Conservation (phyloP, 2,329 filamentous ascomycete genomes). For the Zymoseptoria pseudotritici region DNA sequence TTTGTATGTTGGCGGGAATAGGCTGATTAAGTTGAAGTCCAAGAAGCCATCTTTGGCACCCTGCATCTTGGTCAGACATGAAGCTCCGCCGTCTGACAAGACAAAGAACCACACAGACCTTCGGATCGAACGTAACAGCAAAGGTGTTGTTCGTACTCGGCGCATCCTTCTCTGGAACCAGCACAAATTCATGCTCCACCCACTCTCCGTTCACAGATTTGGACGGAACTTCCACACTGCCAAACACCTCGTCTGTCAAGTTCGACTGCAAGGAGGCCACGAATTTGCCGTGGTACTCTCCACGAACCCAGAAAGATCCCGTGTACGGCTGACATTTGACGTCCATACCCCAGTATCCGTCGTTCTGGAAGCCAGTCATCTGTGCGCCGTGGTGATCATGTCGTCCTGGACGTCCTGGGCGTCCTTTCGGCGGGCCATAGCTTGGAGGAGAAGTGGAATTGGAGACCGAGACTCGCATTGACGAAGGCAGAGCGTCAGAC, state of each 20-base stretch:
- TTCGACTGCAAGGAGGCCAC: constrained; percentile 35
- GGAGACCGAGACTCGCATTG: constrained; percentile 18
- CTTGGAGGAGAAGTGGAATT: constrained; percentile 21
- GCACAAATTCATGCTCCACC: constrained; percentile 29
- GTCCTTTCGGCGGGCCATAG: no score
- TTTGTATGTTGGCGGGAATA: constrained; percentile 48
- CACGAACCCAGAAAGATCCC: constrained; percentile 44
- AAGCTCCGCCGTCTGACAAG: no score
- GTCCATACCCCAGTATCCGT: constrained; percentile 45
- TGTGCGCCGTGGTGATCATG: constrained; percentile 17
- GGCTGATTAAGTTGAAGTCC: constrained; percentile 43
- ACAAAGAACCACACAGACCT: constrained; percentile 23
- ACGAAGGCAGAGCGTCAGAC: constrained; percentile 19
- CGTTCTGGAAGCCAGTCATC: constrained; percentile 42
- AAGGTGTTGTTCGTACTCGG: constrained; percentile 43
- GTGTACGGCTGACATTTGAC: constrained; percentile 43
- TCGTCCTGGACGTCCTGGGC: no score
- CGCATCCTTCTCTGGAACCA: constrained; percentile 37
- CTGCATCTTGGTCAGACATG: no score
- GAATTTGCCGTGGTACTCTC: constrained; percentile 31
- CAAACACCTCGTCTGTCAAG: constrained; percentile 38
- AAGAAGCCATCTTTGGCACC: constrained; percentile 25
- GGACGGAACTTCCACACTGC: constrained; percentile 27
- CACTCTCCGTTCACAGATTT: constrained; percentile 21
- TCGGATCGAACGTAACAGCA: constrained; percentile 42